A percentile compares a stretch with the other conserved stretches of the same genome.
Conservation (phyloP, 768 basidiomycete genomes). For the Calocera viscosa region DNA sequence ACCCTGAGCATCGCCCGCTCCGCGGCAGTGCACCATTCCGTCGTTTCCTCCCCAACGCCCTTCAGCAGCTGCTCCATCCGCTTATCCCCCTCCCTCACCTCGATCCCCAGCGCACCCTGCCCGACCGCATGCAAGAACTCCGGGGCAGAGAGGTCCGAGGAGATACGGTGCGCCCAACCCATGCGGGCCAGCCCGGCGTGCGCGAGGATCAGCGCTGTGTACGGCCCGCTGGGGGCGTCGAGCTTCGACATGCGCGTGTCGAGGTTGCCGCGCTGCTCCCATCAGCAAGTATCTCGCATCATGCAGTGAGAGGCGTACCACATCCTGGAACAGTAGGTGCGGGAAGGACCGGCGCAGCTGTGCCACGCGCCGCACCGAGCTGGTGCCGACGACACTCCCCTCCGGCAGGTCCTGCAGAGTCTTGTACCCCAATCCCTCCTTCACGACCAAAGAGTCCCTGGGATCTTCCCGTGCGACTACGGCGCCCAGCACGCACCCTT, state of each 20-base stretch:
- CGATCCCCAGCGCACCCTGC: slow-evolving; percentile 83
- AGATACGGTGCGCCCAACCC: slow-evolving; percentile 60
- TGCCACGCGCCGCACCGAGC: slow-evolving; percentile 83
- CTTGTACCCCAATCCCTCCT: slow-evolving; percentile 55
- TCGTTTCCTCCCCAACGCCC: slow-evolving; percentile 60
- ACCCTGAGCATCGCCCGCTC: slow-evolving; percentile 82
- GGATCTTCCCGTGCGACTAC: slow-evolving; percentile 81
- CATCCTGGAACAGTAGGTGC: slow-evolving; percentile 65
- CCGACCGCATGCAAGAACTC: slow-evolving; percentile 79
- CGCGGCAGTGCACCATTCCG: slow-evolving; percentile 62
- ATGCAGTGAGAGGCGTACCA: slow-evolving; percentile 45
- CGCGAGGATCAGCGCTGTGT: slow-evolving; percentile 82
- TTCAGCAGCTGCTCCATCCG: slow-evolving; percentile 51
- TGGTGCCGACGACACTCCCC: slow-evolving; percentile 88
- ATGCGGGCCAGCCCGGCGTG: slow-evolving; percentile 81
- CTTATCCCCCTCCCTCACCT: slow-evolving; percentile 58
- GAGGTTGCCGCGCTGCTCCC: slow-evolving; percentile 68
- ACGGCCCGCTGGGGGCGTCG: slow-evolving; percentile 67
- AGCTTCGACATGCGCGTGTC: slow-evolving; percentile 87
- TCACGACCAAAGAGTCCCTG: slow-evolving; percentile 78
- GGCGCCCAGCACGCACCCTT: slow-evolving; percentile 72
- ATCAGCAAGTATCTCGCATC: neutral
- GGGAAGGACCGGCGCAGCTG: slow-evolving; percentile 74
- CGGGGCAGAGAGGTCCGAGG: slow-evolving; percentile 59
- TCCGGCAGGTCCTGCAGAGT: slow-evolving; percentile 69